Percentiles rank a stretch among this genome's conserved stretches.
Evolutionary conservation across 208 protist species (phyloP).

Genomic region (Crithidia sp.): DNA sequence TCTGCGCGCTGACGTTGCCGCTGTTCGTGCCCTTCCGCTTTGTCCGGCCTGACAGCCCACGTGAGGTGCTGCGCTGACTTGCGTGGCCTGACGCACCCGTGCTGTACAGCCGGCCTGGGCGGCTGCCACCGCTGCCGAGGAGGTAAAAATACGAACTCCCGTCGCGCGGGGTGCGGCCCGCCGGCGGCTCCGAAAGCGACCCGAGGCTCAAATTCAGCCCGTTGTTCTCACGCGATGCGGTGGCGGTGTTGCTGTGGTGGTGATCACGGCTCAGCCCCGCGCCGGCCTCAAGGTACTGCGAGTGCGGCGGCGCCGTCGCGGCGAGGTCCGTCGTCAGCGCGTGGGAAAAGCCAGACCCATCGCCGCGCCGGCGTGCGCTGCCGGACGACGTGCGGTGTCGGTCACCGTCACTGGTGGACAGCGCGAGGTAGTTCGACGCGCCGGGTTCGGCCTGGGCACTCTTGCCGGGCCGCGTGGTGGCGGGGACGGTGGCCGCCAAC

Average conservation of each 20-base stretch:
- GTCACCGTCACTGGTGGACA: background rate
- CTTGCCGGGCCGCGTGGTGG: constrained; percentile 12
- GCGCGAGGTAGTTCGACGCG: background rate
- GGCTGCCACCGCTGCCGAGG: constrained; percentile 2
- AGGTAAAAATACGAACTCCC: constrained; percentile 15
- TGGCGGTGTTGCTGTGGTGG: background rate
- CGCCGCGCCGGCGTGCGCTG: constrained; percentile 9
- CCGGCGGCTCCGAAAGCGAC: background rate
- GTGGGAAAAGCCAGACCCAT: constrained; percentile 9
- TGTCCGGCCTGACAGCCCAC: background rate
- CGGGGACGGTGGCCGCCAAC: constrained; percentile 6
- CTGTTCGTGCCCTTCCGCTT: constrained; percentile 6
- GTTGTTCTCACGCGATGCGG: constrained; percentile 11
- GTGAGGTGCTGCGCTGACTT: constrained; percentile 6
- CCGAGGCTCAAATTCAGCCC: constrained; percentile 5
- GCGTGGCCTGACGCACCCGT: background rate
- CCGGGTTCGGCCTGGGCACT: background rate
- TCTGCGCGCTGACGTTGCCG: constrained; percentile 9
- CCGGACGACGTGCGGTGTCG: background rate
- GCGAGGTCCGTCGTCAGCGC: background rate
- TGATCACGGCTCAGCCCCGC: background rate
- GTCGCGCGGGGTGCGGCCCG: constrained; percentile 12
- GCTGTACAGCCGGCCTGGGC: constrained; percentile 6
- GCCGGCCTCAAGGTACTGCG: constrained; percentile 20
- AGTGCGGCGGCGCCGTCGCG: background rate